Percentiles rank a stretch among this genome's conserved stretches.
These are phyloP conservation scores for Plasmopara halstedii DNA, from an alignment of 352 stramenopile species.

Conservation along the genomic window DNA sequence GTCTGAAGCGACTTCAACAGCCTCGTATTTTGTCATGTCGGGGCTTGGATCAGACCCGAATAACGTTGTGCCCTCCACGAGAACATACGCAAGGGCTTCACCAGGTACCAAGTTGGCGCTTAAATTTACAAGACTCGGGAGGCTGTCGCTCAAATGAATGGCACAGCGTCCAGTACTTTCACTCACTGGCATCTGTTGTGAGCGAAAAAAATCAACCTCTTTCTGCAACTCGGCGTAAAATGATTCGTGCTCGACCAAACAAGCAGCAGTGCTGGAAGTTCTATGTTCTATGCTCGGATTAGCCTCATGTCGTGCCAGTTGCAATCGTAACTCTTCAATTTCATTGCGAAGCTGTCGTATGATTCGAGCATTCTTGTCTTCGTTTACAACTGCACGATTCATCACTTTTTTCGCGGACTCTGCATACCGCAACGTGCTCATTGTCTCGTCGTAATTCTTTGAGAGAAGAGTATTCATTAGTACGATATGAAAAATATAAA, in stretches of 20 bases:
- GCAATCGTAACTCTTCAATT: conserved; percentile 42
- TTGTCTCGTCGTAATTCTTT: conserved; percentile 79
- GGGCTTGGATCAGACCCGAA: conserved; percentile 30
- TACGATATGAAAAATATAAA: too few species aligned
- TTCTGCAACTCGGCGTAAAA: conserved; percentile 42
- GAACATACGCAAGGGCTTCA: conserved; percentile 34
- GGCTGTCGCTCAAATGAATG: conserved; percentile 24
- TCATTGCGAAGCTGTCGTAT: conserved; percentile 73
- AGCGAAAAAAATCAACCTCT: conserved; percentile 38
- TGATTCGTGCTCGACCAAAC: conserved; percentile 37
- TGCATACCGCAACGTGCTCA: conserved; percentile 79
- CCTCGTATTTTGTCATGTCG: conserved; percentile 9
- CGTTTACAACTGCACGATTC: conserved; percentile 74
- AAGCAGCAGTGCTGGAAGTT: conserved; percentile 22
- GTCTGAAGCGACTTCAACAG: conserved; percentile 2
- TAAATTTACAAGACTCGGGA: conserved; percentile 45
- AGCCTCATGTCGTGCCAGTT: conserved; percentile 30
- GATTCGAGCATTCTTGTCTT: conserved; percentile 73
- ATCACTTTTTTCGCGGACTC: conserved; percentile 81
- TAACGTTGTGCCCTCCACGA: conserved; percentile 35
- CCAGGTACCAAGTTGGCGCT: conserved; percentile 19
- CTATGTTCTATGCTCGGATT: conserved; percentile 25
- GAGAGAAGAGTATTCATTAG: background rate
- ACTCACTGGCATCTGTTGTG: conserved; percentile 19
- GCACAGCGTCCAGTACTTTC: background rate